Evolutionary conservation across 179 eudicot species (phyloP), one percentile per base, ranked within the genome.

Genomic region (Spergularia azorica): DNA sequence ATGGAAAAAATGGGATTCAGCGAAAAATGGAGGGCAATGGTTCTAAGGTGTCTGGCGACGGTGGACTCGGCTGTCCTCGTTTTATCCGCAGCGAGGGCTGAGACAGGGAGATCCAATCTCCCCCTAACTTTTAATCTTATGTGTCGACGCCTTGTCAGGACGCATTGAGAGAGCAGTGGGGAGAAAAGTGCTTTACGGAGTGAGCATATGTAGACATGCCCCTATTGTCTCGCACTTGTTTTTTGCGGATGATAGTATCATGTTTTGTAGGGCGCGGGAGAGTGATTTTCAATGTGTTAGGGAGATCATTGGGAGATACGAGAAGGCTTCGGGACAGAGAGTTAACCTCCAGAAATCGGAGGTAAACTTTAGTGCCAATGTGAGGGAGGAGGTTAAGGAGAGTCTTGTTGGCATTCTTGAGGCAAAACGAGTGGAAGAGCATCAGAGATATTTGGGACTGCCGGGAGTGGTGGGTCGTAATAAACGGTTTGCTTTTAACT

Each of bases 151-250:
- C 2, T 18, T 52, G 2, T 65, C 69, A 1, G 20, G n/a, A 1
- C n/a, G 36, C 0, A 1, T 39, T 0, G 6, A 2, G 2, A 15
- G 1, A 2, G 17, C 50, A 6, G 69, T 17, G 1, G 20, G 9
- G 0, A 39, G 4, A 0, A 16, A 16, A 0, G 0, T 0, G 0
- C 9, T 65, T 0, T 8, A 14, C 0, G 69, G 69, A 0, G 6
- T 65, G 4, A 6, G 11, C 0, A 10, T 65, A 1, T 48, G 20
- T 1, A 20, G 16, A 0, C 0, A 0, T 0, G 74, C 62, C 2
- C 50, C 48, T 7, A 6, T n/a, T 1, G 1, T 70, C 0, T 12
- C 12, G 6, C 63, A 70, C 11, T n/a, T 70, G 0, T 9, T 70
- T 0, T 70, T 70, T 70, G 41, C 43, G 0, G 48, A 70, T 2